Base-by-base conservation (phyloP, 169 alveolate species). In the Theileria luwenshuni region DNA sequence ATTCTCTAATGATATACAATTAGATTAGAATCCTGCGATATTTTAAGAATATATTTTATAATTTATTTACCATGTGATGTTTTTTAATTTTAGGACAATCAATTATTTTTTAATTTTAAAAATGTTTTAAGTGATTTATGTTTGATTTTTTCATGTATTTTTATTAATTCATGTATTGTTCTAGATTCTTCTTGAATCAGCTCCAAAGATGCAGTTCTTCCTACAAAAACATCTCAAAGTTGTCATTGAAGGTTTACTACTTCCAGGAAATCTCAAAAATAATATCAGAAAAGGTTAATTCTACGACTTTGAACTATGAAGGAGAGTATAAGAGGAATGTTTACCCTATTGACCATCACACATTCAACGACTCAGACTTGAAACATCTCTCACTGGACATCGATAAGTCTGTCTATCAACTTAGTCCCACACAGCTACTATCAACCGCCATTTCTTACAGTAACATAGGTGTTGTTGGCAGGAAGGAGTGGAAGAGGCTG, bases 381-480 rank as follows among this genome's bases (percentile, higher is more conserved):
- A 62, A 49, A 19, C 65, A 51, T 21, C 41, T 81, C 42, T 61
- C 74, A 0, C 62, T 65, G 8, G 84, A 81, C 15, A 76, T 81
- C 7, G 60, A 72, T 43, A 63, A n/a, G 25, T 25, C 48, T 38
- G 59, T 67, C 1, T 49, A 63, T 17, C 63, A 73, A 23, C 41
- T 74, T 2, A 70, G 84, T 3, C 89, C 89, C 0, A 47, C 84
- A 38, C 89, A 81, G 61, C 69, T 81, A 38, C 70, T 81, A 19
- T 76, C 89, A n/a, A 74, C 84, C 0, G 89, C 89, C 0, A 72
- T 81, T 32, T 83, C 84, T 5, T 81, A 81, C 63, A 63, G 74
- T 61, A 21, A 75, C 1, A 41, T 81, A 1, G 68, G 73, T 23
- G 41, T 59, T 19, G 83, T 72, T 35, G 80, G 84, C 5, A 52